Conservation (phyloP, 2,329 filamentous ascomycete species). For the Exophiala dermatitidis region DNA sequence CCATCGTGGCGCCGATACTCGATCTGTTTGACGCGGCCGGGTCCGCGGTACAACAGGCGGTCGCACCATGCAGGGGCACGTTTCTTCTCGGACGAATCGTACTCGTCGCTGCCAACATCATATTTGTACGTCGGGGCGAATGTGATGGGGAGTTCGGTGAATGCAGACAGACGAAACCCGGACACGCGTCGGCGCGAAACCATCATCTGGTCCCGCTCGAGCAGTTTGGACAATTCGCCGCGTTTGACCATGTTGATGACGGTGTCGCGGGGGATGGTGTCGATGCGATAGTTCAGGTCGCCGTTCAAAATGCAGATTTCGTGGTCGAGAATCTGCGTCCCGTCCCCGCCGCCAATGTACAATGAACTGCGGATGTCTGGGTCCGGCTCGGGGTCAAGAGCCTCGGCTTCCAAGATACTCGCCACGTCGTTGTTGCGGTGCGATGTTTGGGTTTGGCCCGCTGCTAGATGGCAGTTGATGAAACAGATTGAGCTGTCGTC, state of each 20-base stretch:
- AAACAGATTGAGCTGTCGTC: constrained; percentile 95
- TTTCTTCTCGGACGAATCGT: constrained; percentile 92
- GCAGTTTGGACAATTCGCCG: constrained; percentile 73
- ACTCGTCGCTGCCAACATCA: constrained; percentile 87
- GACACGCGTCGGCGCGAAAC: constrained; percentile 84
- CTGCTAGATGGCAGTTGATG: constrained; percentile 93
- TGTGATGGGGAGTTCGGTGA: constrained; percentile 81
- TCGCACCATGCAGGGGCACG: constrained; percentile 95
- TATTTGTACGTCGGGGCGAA: constrained; percentile 99
- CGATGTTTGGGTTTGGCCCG: constrained; percentile 82
- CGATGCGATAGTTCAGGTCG: constrained; percentile 96
- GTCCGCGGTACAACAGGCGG: constrained; percentile 75
- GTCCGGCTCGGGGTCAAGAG: constrained; percentile 67
- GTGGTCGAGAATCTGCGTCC: constrained; percentile 89
- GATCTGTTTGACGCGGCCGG: constrained; percentile 74
- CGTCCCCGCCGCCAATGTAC: constrained; percentile 87
- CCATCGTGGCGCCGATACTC: constrained; percentile 79
- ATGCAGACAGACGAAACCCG: constrained; percentile 77
- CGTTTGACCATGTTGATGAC: constrained; percentile 78
- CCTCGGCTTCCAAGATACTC: constrained; percentile 71
- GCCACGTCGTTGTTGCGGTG: constrained; percentile 89
- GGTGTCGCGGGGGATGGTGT: constrained; percentile 89
- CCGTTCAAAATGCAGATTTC: constrained; percentile 96
- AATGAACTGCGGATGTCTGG: constrained; percentile 62
- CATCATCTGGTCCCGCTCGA: constrained; percentile 88